Percentiles rank a stretch among this genome's conserved stretches.
phyloP scores from a whole-genome alignment of 352 stramenopile genomes.

The Salisapilia sapeloensis region DNA sequence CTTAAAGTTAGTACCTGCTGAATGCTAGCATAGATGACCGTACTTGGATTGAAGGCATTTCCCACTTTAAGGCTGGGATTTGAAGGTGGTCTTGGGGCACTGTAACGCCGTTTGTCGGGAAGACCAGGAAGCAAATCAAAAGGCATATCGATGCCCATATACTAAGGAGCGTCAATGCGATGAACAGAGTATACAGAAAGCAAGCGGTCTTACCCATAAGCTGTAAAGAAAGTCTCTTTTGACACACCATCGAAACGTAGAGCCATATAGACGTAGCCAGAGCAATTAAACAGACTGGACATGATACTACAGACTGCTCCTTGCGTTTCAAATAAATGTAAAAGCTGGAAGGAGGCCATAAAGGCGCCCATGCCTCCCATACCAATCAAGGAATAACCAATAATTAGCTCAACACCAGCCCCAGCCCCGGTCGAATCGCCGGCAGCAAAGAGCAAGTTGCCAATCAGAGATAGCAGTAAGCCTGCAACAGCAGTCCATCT shows the following conservation, averaged over 20 bases:
- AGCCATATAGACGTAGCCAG: conserved; percentile 73
- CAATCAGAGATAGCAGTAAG: conserved; percentile 19
- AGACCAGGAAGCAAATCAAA: conserved; percentile 34
- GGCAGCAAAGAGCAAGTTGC: conserved; percentile 38
- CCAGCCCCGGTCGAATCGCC: conserved; percentile 35
- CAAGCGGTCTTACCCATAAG: conserved; percentile 24
- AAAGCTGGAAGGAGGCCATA: conserved; percentile 60
- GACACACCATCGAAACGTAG: conserved; percentile 34
- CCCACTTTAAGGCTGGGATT: conserved; percentile 29
- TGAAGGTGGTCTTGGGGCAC: conserved; percentile 16
- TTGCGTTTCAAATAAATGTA: conserved; percentile 60
- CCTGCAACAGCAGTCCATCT: conserved; percentile 32
- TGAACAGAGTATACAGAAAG: neutral
- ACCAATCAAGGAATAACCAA: conserved; percentile 46
- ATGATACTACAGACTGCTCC: conserved; percentile 62
- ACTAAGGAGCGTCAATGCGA: conserved; percentile 1
- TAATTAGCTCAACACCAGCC: conserved; percentile 33
- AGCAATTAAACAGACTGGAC: conserved; percentile 74
- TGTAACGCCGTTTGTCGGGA: conserved; percentile 57
- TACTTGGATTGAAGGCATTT: conserved; percentile 37
- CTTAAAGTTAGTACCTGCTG: neutral
- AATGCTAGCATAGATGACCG: conserved; percentile 1
- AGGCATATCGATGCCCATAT: conserved; percentile 9
- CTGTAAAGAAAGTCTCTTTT: conserved; percentile 27
- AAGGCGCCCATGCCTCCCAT: conserved; percentile 61